Evolutionary conservation across 1,284 basidiomycete species (phyloP).

Genomic region (Sanguinoderma infundibulare): DNA sequence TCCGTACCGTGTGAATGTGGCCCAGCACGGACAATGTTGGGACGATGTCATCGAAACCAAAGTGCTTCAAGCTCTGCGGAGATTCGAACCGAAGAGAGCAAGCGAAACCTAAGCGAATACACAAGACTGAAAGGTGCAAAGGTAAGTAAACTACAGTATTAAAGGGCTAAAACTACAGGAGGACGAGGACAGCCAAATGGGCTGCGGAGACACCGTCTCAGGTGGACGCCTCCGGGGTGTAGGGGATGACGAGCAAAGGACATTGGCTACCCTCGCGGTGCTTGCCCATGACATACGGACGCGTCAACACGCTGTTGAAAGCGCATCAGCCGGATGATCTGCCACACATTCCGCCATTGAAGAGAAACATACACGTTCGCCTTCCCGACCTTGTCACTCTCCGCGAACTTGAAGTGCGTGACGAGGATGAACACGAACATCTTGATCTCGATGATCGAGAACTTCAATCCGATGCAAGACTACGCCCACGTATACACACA

Average conservation of each 20-base stretch:
- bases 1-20: too few relatives aligned
- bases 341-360: neutral
- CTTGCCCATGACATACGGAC: conserved; percentile 68
- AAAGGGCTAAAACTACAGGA: neutral
- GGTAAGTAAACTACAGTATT: too few relatives aligned
- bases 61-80: too few relatives aligned
- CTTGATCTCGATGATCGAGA: conserved; percentile 83
- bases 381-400: conserved; percentile 63
- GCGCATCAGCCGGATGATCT: neutral
- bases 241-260: conserved; percentile 57
- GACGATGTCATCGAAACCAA: too few relatives aligned
- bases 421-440: conserved; percentile 72
- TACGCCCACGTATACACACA: conserved; percentile 33
- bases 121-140: too few relatives aligned
- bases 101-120: too few relatives aligned
- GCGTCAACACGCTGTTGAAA: conserved; percentile 64
- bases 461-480: conserved; percentile 81
- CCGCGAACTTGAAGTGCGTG: conserved; percentile 64
- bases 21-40: too few relatives aligned
- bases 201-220: neutral
- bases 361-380: conserved; percentile 63
- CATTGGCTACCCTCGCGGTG: conserved; percentile 70
- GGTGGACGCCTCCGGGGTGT: conserved; percentile 21
- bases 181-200: neutral
- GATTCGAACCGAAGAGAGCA: too few relatives aligned